Evolutionary conservation across 2,329 filamentous ascomycete genomes (phyloP).

Genomic region (Xylariaceae sp.): DNA sequence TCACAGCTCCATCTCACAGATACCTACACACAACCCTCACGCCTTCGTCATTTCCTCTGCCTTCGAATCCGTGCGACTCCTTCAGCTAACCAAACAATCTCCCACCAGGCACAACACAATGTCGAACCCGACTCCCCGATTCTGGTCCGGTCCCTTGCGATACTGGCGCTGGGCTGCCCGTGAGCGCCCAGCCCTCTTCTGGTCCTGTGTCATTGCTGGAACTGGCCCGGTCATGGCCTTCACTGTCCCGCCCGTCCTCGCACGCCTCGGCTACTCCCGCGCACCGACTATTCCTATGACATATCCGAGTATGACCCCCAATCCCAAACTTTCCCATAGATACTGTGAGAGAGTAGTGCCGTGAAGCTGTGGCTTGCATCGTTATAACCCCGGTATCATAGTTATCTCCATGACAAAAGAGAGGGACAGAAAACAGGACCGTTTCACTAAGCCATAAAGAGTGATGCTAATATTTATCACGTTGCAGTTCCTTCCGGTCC

Average conservation of each 20-base stretch:
- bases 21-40: too few species aligned
- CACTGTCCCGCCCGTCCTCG: slow-evolving; percentile 69
- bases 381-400: too few species aligned
- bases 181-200: slow-evolving; percentile 90
- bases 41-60: too few species aligned
- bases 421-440: too few species aligned
- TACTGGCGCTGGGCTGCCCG: slow-evolving; percentile 87
- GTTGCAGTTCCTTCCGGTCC: slow-evolving; percentile 52
- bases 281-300: slow-evolving; percentile 74
- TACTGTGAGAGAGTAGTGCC: neutral
- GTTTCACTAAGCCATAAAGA: too few species aligned
- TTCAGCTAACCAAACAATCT: too few species aligned
- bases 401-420: too few species aligned
- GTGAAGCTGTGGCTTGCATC: slow-evolving; percentile 17
- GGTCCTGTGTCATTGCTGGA: slow-evolving; percentile 70
- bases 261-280: slow-evolving; percentile 67
- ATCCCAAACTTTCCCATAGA: neutral
- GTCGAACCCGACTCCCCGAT: slow-evolving; percentile 55
- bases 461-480: neutral
- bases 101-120: too few species aligned
- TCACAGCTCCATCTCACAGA: too few species aligned
- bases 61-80: too few species aligned
- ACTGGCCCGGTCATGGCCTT: slow-evolving; percentile 68
- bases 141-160: slow-evolving; percentile 78
- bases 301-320: slow-evolving; percentile 76